phyloP scores from a whole-genome alignment of 495 filamentous ascomycete species.

The Tuber brumale region DNA sequence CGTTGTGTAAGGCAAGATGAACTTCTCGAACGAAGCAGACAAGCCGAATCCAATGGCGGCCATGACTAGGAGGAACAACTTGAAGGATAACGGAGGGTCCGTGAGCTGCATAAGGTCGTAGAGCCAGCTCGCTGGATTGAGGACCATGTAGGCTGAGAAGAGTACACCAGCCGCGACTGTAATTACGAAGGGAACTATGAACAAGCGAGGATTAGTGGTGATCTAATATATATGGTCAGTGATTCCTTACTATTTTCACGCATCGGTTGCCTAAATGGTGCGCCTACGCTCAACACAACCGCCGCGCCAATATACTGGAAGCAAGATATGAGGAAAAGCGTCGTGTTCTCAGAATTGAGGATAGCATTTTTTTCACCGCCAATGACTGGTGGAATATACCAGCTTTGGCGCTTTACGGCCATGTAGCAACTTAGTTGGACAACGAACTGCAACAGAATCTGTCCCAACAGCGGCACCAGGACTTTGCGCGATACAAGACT shows the following conservation, averaged over 20 bases:
- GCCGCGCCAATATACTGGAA: slow-evolving; percentile 91
- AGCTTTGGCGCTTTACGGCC: slow-evolving; percentile 65
- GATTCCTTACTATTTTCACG: slow-evolving; percentile 52
- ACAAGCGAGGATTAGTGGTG: slow-evolving; percentile 7
- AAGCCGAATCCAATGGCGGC: slow-evolving; percentile 59
- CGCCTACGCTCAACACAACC: slow-evolving; percentile 79
- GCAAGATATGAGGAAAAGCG: slow-evolving; percentile 79
- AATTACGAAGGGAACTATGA: slow-evolving; percentile 68
- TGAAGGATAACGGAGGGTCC: slow-evolving; percentile 61
- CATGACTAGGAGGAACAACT: slow-evolving; percentile 60
- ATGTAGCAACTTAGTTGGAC: slow-evolving; percentile 68
- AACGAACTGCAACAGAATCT: slow-evolving; percentile 74
- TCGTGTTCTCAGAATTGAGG: slow-evolving; percentile 84
- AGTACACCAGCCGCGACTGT: slow-evolving; percentile 62
- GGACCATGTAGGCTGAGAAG: slow-evolving; percentile 69
- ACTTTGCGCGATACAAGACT: slow-evolving; percentile 92
- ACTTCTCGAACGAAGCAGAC: slow-evolving; percentile 64
- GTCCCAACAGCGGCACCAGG: slow-evolving; percentile 78
- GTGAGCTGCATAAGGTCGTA: slow-evolving; percentile 78
- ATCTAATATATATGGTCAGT: background rate
- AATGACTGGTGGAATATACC: slow-evolving; percentile 77
- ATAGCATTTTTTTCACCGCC: slow-evolving; percentile 71
- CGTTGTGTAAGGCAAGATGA: slow-evolving; percentile 64
- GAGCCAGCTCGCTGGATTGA: slow-evolving; percentile 63
- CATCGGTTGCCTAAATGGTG: slow-evolving; percentile 79